Evolutionary conservation across 495 filamentous ascomycete genomes (phyloP).

Genomic region (Xylaria acuta): DNA sequence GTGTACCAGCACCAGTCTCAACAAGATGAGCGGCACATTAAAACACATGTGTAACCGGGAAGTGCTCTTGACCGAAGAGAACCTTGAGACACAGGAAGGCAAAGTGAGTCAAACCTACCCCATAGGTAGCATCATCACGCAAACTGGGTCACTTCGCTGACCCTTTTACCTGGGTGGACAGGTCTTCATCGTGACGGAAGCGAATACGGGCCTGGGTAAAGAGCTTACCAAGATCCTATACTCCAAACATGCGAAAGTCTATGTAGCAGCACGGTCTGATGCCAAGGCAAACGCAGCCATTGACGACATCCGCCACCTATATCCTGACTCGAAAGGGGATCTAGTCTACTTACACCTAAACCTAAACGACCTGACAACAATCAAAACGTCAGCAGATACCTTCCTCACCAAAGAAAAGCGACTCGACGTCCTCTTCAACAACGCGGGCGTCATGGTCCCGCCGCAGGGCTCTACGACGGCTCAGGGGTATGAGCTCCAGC

Average conservation of each 20-base stretch:
- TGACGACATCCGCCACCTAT: constrained; percentile 25
- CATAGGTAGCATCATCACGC: background rate
- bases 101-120: background rate
- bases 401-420: constrained; percentile 32
- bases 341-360: constrained; percentile 36
- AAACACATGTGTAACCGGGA: background rate
- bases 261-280: constrained; percentile 54
- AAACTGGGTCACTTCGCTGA: too few species aligned
- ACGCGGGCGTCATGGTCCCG: constrained; percentile 47
- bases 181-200: constrained; percentile 58
- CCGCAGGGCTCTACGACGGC: background rate
- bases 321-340: constrained; percentile 21
- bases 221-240: constrained; percentile 54
- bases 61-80: background rate
- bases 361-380: constrained; percentile 31
- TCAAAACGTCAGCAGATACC: constrained; percentile 25
- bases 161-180: background rate
- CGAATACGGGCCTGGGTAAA: constrained; percentile 54
- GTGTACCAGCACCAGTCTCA: background rate
- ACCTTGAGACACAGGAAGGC: background rate
- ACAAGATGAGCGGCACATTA: background rate
- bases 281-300: constrained; percentile 34
- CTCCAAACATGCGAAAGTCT: constrained; percentile 52
- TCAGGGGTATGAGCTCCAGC: background rate
- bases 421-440: constrained; percentile 39